Evolutionary conservation across 2,329 filamentous ascomycete genomes (phyloP).

Genomic region (Claviceps digitariae): DNA sequence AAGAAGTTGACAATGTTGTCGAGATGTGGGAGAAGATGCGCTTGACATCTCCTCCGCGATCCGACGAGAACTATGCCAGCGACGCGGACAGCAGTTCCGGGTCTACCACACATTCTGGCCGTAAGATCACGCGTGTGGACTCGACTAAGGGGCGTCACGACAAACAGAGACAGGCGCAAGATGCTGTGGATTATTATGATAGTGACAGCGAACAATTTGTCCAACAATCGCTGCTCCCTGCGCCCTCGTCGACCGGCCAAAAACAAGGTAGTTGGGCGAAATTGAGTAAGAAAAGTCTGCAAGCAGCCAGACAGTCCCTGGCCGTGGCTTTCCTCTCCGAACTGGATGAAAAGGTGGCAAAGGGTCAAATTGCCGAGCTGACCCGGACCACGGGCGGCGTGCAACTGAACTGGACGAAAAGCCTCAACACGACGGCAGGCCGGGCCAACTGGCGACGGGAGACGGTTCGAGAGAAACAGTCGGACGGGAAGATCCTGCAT

Average conservation of each 20-base stretch:
- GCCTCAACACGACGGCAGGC: slow-evolving; percentile 67
- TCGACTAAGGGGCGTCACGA: neutral
- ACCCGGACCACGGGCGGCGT: slow-evolving; percentile 55
- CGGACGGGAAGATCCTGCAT: slow-evolving; percentile 13
- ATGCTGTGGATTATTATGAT: neutral
- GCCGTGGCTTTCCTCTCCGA: slow-evolving; percentile 52
- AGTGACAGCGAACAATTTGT: neutral
- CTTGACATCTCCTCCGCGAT: neutral
- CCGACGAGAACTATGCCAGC: neutral
- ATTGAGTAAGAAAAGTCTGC: slow-evolving; percentile 43
- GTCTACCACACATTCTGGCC: neutral
- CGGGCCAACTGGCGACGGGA: slow-evolving; percentile 60
- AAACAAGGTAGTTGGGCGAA: neutral
- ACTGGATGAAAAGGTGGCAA: slow-evolving; percentile 53
- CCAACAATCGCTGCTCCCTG: neutral
- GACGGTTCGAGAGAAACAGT: slow-evolving; percentile 25
- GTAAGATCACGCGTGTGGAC: neutral
- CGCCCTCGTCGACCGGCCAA: neutral
- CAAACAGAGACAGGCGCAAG: neutral
- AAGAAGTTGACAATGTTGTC: neutral
- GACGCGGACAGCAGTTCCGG: neutral
- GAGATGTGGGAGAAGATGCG: neutral
- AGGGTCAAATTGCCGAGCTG: slow-evolving; percentile 43
- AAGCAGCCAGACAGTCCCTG: slow-evolving; percentile 44
- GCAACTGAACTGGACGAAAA: slow-evolving; percentile 60